Conservation (phyloP, 306 rosid species). For the Medicago ruthenica region DNA sequence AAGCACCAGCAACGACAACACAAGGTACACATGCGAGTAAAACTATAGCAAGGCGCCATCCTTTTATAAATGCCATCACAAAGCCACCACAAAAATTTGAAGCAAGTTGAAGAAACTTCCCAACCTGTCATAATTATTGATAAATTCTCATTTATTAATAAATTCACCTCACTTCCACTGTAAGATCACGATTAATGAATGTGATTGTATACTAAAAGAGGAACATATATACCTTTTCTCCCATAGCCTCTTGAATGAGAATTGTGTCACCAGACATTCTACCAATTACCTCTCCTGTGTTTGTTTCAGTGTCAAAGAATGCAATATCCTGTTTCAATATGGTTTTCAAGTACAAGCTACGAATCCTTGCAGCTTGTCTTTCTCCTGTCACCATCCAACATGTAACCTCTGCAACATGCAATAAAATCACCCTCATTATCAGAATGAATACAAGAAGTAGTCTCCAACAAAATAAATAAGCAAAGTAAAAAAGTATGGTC, state of each 20-base stretch:
- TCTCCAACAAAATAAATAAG: not conserved
- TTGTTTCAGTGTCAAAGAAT: constrained; percentile 83
- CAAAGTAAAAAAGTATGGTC: constrained; percentile 21
- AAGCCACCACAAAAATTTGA: constrained; percentile 81
- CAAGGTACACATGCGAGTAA: constrained; percentile 69
- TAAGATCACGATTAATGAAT: not conserved
- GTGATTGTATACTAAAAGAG: not conserved
- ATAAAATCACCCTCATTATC: constrained; percentile 10
- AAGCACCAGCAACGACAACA: constrained; percentile 59
- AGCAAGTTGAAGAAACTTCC: constrained; percentile 74
- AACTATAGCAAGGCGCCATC: constrained; percentile 76
- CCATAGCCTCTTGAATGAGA: constrained; percentile 94
- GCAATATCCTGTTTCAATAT: constrained; percentile 83
- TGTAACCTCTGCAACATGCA: constrained; percentile 69
- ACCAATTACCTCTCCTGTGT: constrained; percentile 81
- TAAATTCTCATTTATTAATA: not conserved
- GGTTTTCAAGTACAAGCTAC: constrained; percentile 78
- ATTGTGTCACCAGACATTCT: constrained; percentile 96
- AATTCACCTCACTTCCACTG: not conserved
- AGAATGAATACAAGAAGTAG: not conserved
- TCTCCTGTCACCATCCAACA: constrained; percentile 95
- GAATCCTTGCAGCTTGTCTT: constrained; percentile 82
- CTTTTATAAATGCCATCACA: constrained; percentile 64
- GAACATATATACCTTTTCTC: constrained; percentile 65
- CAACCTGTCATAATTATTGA: constrained; percentile 64